Evolutionary conservation across 2,329 filamentous ascomycete genomes (phyloP).

Genomic region (Onygenales sp.): DNA sequence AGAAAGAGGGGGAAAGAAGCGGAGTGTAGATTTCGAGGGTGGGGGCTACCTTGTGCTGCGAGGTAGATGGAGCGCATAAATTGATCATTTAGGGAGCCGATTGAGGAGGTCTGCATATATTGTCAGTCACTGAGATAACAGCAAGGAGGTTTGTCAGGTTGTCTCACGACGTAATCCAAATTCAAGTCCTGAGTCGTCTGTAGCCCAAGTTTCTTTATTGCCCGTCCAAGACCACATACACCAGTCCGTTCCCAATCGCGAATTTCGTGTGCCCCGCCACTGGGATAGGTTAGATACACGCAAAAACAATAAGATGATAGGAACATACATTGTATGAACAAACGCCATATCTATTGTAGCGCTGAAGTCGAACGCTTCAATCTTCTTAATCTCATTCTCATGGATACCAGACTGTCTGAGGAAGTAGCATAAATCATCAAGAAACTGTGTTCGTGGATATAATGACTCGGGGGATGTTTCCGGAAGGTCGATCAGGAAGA

Average conservation of each 20-base stretch:
- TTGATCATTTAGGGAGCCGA: conserved; percentile 63
- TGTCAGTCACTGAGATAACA: conserved; percentile 8
- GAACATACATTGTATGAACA: conserved; percentile 70
- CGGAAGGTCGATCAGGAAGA: conserved; percentile 90
- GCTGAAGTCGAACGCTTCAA: conserved; percentile 73
- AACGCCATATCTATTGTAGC: conserved; percentile 65
- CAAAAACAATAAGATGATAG: background rate
- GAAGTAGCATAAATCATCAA: conserved; percentile 61
- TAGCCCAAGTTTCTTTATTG: conserved; percentile 56
- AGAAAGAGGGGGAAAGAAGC: conserved; percentile 5
- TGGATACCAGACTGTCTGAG: conserved; percentile 57
- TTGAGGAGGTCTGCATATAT: conserved; percentile 57
- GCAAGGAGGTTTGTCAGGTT: background rate
- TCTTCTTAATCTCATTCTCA: conserved; percentile 54
- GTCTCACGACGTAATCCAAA: conserved; percentile 61
- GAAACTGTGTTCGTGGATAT: conserved; percentile 45
- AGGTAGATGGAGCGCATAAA: conserved; percentile 54
- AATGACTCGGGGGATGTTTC: conserved; percentile 23
- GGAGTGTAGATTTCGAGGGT: background rate
- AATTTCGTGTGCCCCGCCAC: conserved; percentile 48
- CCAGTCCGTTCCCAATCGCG: conserved; percentile 49
- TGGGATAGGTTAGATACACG: conserved; percentile 17
- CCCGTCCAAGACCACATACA: conserved; percentile 61
- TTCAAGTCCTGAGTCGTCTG: conserved; percentile 47
- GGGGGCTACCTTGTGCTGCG: conserved; percentile 44